Conservation (phyloP, 805 yeast genomes). For the Kuraishia cidri region DNA sequence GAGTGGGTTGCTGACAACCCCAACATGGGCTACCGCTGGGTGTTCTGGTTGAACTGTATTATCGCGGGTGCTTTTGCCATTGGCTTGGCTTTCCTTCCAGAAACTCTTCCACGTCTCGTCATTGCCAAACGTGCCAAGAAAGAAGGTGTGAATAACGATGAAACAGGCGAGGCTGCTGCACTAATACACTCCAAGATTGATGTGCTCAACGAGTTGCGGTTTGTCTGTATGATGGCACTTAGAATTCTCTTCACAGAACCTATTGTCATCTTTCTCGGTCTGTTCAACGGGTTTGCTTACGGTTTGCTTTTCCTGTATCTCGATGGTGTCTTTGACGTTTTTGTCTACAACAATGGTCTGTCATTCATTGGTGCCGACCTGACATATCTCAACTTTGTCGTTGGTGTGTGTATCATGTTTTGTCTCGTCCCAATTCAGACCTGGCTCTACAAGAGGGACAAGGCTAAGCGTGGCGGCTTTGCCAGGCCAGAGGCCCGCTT, state of each 20-base stretch:
- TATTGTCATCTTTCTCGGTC: constrained; percentile 21
- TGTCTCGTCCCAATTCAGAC: constrained; percentile 21
- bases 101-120: constrained; percentile 25
- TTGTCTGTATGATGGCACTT: constrained; percentile 20
- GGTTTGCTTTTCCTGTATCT: constrained; percentile 23
- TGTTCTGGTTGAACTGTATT: constrained; percentile 21
- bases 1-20: constrained; percentile 21
- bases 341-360: constrained; percentile 21
- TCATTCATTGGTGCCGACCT: constrained; percentile 21
- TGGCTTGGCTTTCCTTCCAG: constrained; percentile 17
- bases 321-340: constrained; percentile 25
- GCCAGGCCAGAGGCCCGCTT: constrained; percentile 25
- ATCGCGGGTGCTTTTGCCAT: constrained; percentile 16
- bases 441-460: constrained; percentile 17
- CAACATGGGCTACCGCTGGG: constrained; percentile 20
- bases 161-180: constrained; percentile 7
- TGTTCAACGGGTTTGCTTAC: constrained; percentile 25
- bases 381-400: constrained; percentile 24
- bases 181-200: constrained; percentile 13
- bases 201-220: constrained; percentile 17
- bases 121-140: constrained; percentile 19
- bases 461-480: constrained; percentile 20
- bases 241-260: constrained; percentile 25
- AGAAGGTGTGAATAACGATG: constrained; percentile 9
- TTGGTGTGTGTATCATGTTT: constrained; percentile 19